A percentile compares a stretch with the other conserved stretches of the same genome.
Conservation (phyloP, 176 grass and related monocot genomes). For the Carex cristatella region DNA sequence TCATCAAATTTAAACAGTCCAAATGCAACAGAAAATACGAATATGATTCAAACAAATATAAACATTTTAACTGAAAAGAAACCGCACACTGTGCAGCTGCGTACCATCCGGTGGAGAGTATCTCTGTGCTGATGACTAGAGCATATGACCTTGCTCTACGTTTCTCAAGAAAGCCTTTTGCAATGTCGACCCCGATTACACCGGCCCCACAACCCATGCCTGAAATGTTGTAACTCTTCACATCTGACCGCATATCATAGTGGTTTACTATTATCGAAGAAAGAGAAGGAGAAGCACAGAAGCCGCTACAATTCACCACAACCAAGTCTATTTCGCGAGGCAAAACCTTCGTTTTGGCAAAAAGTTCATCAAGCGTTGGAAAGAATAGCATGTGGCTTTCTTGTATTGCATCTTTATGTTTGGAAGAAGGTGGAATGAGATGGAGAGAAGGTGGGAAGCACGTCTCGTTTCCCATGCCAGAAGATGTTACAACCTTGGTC, state of each 20-base stretch:
- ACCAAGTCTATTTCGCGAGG: conserved; percentile 15
- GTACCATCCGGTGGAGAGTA: conserved; percentile 36
- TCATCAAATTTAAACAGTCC: not conserved
- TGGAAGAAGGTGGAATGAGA: conserved; percentile 40
- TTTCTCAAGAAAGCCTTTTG: conserved; percentile 19
- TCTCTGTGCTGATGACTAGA: conserved; percentile 40
- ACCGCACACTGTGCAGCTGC: not conserved
- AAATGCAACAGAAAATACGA: not conserved
- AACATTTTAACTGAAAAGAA: not conserved
- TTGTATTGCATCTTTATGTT: conserved; percentile 10
- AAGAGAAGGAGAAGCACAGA: conserved; percentile 32
- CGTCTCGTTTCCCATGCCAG: conserved; percentile 81
- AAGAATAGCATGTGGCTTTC: conserved; percentile 32
- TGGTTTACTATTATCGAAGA: conserved; percentile 29
- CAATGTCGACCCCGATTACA: conserved; percentile 32
- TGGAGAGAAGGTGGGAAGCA: conserved; percentile 55
- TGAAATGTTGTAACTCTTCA: conserved; percentile 37
- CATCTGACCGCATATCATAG: conserved; percentile 31
- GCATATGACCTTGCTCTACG: conserved; percentile 10
- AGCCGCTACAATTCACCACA: conserved; percentile 35
- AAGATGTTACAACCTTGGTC: conserved; percentile 42
- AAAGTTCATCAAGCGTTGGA: conserved; percentile 27
- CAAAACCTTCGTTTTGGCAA: conserved; percentile 24
- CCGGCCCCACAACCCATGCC: conserved; percentile 35
- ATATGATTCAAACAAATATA: not conserved